These are phyloP conservation scores for Mariannaea elegans DNA, from an alignment of 2,329 filamentous ascomycete species.

Conservation along the genomic window DNA sequence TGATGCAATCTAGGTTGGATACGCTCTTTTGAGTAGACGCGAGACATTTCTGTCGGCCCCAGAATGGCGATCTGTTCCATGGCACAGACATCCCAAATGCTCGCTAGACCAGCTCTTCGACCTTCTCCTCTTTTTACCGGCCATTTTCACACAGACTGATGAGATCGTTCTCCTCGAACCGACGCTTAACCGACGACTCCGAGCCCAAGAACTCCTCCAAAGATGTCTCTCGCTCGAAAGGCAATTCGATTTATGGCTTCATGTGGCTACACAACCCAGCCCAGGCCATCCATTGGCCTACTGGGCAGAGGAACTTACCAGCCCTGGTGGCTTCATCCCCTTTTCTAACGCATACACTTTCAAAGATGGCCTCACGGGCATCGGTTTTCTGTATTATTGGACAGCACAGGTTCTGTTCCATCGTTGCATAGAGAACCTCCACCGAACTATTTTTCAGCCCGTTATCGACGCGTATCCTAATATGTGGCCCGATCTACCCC, in stretches of 20 bases:
- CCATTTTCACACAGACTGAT: conserved; percentile 57
- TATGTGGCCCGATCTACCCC: conserved; percentile 50
- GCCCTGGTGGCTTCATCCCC: conserved; percentile 47
- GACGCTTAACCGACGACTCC: conserved; percentile 52
- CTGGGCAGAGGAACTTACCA: conserved; percentile 49
- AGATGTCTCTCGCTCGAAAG: conserved; percentile 58
- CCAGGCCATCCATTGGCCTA: conserved; percentile 46
- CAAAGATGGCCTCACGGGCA: conserved; percentile 52
- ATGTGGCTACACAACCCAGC: conserved; percentile 39
- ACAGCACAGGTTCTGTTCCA: conserved; percentile 59
- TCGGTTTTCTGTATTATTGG: conserved; percentile 65
- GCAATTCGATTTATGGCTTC: conserved; percentile 59
- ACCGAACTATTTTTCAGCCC: conserved; percentile 55
- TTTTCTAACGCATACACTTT: conserved; percentile 58
- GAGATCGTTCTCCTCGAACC: conserved; percentile 49
- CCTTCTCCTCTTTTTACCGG: conserved; percentile 56
- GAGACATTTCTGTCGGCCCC: conserved; percentile 60
- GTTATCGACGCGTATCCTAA: conserved; percentile 52
- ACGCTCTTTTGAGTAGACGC: conserved; percentile 59
- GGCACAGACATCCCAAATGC: conserved; percentile 61
- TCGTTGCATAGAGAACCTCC: conserved; percentile 56
- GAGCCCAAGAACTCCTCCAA: conserved; percentile 58
- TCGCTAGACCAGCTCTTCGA: conserved; percentile 63
- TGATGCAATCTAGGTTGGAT: conserved; percentile 49
- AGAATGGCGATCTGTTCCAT: conserved; percentile 63